Percentiles rank a stretch among this genome's conserved stretches.
Conservation (phyloP, 805 yeast genomes). For the Pichia ethanolica region DNA sequence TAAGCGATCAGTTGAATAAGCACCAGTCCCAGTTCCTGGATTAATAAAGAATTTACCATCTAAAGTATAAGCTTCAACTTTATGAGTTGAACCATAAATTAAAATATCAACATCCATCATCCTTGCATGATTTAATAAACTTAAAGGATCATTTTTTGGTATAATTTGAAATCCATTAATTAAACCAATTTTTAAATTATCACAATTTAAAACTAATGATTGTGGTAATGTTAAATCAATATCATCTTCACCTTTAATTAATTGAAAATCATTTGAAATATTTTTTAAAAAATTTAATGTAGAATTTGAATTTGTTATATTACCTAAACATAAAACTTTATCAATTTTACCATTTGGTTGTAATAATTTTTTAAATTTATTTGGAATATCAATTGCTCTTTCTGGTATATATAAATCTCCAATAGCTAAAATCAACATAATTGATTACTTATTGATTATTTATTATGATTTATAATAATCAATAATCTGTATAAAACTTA, state of each 20-base stretch:
- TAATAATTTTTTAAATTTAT: conserved; percentile 64
- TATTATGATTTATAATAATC: no score
- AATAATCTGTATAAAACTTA: no score
- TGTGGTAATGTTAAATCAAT: conserved; percentile 47
- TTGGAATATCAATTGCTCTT: conserved; percentile 57
- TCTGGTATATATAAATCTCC: conserved; percentile 92
- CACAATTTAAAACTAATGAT: conserved; percentile 58
- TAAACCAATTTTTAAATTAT: conserved; percentile 71
- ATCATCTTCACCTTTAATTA: conserved; percentile 83
- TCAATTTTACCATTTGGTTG: conserved; percentile 74
- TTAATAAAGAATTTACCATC: conserved; percentile 92
- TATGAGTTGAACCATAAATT: conserved; percentile 89
- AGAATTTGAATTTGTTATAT: conserved; percentile 59
- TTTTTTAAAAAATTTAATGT: conserved; percentile 58
- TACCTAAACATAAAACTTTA: conserved; percentile 81
- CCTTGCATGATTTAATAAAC: conserved; percentile 74
- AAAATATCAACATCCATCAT: conserved; percentile 87
- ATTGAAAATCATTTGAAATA: conserved; percentile 63
- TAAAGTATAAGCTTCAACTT: conserved; percentile 85
- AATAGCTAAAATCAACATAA: conserved; percentile 69
- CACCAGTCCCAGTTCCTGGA: conserved; percentile 97
- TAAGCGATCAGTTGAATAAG: conserved; percentile 36
- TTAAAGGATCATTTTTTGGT: conserved; percentile 82
- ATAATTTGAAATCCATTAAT: conserved; percentile 78
- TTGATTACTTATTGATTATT: background rate